phyloP scores from a whole-genome alignment of 805 yeast species.

The Yarrowia sp. region DNA sequence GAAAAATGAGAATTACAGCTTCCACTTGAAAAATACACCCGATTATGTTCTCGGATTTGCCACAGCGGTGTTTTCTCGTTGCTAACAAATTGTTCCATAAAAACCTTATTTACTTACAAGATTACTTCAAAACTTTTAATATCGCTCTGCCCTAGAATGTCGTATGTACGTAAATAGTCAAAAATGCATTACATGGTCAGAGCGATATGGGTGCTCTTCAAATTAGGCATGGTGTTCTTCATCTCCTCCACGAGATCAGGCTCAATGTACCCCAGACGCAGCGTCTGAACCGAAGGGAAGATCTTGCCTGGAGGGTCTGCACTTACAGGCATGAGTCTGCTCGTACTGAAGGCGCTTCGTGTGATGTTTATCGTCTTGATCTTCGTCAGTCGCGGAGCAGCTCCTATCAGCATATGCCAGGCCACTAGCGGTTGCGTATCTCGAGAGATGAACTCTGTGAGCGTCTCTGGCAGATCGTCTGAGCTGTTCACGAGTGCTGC shows the following conservation, averaged over 20 bases:
- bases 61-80: no score
- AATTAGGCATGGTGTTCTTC: not conserved
- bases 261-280: not conserved
- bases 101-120: no score
- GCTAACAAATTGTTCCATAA: no score
- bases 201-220: not conserved
- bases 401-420: conserved; percentile 12
- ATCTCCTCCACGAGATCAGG: conserved; percentile 1
- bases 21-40: no score
- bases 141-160: no score
- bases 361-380: not conserved
- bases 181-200: not conserved
- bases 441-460: not conserved
- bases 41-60: no score
- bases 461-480: not conserved
- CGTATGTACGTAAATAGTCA: no score
- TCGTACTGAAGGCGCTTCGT: conserved; percentile 4
- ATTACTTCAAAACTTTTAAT: no score
- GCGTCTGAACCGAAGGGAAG: not conserved
- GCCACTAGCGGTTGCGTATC: not conserved
- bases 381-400: not conserved
- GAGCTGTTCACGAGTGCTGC: not conserved
- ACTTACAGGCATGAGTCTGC: not conserved
- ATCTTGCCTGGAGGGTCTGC: not conserved
- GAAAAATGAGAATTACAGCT: not conserved